Conservation (phyloP, 768 basidiomycete genomes). For the Leccinellum rugosiceps region DNA sequence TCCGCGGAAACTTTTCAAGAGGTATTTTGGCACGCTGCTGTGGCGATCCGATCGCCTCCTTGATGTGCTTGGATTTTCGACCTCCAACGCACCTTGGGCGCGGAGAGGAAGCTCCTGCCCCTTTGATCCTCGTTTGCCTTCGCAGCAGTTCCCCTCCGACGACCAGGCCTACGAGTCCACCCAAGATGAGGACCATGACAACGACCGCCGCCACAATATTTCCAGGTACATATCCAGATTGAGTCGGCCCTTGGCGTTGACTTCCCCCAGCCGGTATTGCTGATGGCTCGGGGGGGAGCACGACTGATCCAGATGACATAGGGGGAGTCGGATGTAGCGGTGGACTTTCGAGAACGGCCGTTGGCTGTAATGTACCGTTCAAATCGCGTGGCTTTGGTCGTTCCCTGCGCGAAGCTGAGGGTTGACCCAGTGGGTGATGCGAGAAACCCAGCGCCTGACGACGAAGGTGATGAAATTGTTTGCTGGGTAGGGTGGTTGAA, state of each 20-base stretch:
- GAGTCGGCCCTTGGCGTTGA: constrained; percentile 5
- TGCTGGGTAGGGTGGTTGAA: constrained; percentile 3
- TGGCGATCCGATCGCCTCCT: background rate
- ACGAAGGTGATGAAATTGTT: constrained; percentile 12
- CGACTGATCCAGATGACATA: constrained; percentile 3
- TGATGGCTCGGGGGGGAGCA: constrained; percentile 7
- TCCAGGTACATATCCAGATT: constrained; percentile 12
- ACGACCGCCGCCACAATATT: constrained; percentile 21
- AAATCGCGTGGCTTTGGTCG: constrained; percentile 5
- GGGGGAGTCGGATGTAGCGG: constrained; percentile 1
- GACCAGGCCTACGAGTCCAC: constrained; percentile 25
- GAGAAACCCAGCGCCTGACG: constrained; percentile 10
- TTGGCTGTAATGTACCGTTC: constrained; percentile 3
- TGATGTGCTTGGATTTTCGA: constrained; percentile 4
- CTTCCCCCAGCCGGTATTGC: background rate
- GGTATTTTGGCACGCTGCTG: background rate
- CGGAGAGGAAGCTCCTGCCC: background rate
- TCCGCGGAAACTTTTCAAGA: constrained; percentile 7
- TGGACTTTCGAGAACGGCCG: constrained; percentile 5
- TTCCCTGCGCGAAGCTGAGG: background rate
- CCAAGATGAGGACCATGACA: constrained; percentile 26
- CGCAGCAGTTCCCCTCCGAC: constrained; percentile 27
- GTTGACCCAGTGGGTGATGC: constrained; percentile 1
- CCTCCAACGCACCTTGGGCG: background rate
- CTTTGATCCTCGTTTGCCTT: constrained; percentile 7